Evolutionary conservation across 495 filamentous ascomycete species (phyloP).

Genomic region (Achaetomiella virescens): DNA sequence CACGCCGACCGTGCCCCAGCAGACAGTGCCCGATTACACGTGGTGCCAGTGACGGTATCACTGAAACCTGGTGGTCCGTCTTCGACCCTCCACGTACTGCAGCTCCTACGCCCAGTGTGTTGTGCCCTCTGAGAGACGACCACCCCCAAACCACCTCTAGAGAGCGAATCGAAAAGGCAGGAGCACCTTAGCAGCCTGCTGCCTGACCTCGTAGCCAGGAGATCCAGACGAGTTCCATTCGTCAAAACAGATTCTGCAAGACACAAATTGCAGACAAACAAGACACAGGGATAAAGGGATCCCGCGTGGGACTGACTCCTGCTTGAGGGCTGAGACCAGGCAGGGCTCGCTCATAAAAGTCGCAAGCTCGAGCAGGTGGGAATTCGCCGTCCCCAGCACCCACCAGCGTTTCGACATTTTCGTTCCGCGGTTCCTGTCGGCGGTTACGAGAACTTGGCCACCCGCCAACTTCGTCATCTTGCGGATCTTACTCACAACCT

Average conservation of each 20-base stretch:
- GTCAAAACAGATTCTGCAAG: not conserved
- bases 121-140: slow-evolving; percentile 2
- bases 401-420: not conserved
- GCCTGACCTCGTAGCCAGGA: slow-evolving; percentile 1
- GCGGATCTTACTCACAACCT: not conserved
- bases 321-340: not conserved
- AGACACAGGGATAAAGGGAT: slow-evolving; percentile 10
- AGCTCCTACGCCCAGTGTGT: slow-evolving; percentile 4
- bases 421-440: not conserved
- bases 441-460: slow-evolving; percentile 7
- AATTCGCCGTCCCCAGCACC: not conserved
- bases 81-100: slow-evolving; percentile 18
- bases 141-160: not conserved
- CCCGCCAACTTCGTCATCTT: slow-evolving; percentile 8
- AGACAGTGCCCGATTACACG: slow-evolving; percentile 31
- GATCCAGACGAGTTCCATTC: not conserved
- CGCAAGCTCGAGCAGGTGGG: not conserved
- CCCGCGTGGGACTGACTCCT: not conserved
- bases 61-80: slow-evolving; percentile 12
- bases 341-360: not conserved
- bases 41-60: slow-evolving; percentile 32
- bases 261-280: slow-evolving; percentile 4
- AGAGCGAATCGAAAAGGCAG: not conserved
- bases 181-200: not conserved
- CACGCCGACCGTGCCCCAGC: slow-evolving; percentile 19